Evolutionary conservation across 768 basidiomycete species (phyloP).

Genomic region (Podaxis sp.): DNA sequence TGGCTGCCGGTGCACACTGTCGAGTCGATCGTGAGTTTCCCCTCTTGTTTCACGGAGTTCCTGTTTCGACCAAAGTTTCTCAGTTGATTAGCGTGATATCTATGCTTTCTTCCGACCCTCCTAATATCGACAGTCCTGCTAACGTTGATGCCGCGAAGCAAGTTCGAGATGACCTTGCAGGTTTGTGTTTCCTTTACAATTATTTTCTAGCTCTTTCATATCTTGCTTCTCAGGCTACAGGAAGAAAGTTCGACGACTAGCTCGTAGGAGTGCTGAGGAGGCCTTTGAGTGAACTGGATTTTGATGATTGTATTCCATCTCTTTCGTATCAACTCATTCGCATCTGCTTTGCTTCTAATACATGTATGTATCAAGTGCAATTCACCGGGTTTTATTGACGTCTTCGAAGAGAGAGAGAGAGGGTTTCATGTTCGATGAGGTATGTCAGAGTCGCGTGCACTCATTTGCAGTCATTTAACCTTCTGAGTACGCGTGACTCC

Average conservation of each 20-base stretch:
- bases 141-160: conserved; percentile 96
- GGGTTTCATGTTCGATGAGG: not conserved
- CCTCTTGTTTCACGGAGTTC: not conserved
- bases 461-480: too few relatives aligned
- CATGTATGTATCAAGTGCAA: not conserved
- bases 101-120: conserved; percentile 85
- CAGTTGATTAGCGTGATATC: conserved; percentile 97
- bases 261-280: conserved; percentile 84
- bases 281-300: conserved; percentile 57
- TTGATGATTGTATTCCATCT: not conserved
- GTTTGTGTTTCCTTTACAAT: conserved; percentile 31
- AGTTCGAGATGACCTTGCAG: conserved; percentile 57
- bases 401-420: not conserved
- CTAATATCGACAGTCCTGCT: conserved; percentile 90
- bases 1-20: conserved; percentile 98
- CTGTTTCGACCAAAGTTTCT: conserved; percentile 5
- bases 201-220: conserved; percentile 6
- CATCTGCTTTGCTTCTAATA: conserved; percentile 5
- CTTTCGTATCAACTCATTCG: not conserved
- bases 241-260: conserved; percentile 94
- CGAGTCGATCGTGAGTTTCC: conserved; percentile 78
- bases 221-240: conserved; percentile 58
- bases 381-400: not conserved
- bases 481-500: not conserved
- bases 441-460: too few relatives aligned